Evolutionary conservation across 441 rosid species (phyloP).

Genomic region (Adansonia gregorii): DNA sequence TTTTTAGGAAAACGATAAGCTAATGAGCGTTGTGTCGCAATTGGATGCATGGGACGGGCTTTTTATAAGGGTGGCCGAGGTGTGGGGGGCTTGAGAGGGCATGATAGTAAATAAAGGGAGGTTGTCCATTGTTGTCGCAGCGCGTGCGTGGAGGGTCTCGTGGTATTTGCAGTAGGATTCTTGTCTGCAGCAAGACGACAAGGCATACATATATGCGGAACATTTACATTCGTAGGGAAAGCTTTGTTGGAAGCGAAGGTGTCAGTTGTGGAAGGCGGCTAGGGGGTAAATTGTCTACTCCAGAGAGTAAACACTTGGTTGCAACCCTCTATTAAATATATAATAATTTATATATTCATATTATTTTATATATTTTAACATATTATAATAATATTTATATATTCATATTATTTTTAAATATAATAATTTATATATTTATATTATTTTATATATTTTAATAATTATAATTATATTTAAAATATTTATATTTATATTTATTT

Average conservation of each 20-base stretch:
- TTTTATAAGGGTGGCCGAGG: not conserved
- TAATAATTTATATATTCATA: no score
- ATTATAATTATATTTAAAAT: no score
- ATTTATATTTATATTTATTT: no score
- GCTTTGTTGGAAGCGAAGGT: slow-evolving; percentile 28
- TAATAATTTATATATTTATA: no score
- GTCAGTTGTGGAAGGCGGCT: slow-evolving; percentile 49
- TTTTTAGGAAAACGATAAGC: no score
- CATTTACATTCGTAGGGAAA: not conserved
- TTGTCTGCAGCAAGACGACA: slow-evolving; percentile 38
- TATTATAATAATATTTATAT: no score
- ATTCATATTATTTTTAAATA: no score
- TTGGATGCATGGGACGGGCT: not conserved
- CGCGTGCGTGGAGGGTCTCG: slow-evolving; percentile 45
- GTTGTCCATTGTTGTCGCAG: slow-evolving; percentile 57
- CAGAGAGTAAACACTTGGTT: not conserved
- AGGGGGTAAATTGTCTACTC: slow-evolving; percentile 32
- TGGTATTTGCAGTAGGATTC: slow-evolving; percentile 33
- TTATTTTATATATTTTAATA: no score
- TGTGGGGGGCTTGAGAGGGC: slow-evolving; percentile 23
- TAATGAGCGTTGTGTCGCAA: no score
- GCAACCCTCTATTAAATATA: not conserved
- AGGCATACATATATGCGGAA: not conserved
- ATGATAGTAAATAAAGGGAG: slow-evolving; percentile 23
- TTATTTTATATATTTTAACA: no score